Percentiles rank a stretch among this genome's conserved stretches.
Conservation (phyloP, 768 basidiomycete genomes). For the Lentinula lateritia region DNA sequence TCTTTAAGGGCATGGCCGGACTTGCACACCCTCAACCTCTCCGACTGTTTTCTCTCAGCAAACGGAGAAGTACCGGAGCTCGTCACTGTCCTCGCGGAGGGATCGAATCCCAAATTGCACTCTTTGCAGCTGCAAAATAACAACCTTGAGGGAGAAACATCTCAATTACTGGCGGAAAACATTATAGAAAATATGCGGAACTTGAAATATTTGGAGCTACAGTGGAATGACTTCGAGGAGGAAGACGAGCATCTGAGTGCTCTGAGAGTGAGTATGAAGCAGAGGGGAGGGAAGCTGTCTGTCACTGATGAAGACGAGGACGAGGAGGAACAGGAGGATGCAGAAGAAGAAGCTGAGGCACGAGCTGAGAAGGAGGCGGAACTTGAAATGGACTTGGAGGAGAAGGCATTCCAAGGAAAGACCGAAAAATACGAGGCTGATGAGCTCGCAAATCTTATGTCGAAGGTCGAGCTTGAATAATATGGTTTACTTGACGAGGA, state of each 20-base stretch:
- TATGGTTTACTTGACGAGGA: neutral
- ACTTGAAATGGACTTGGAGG: constrained; percentile 17
- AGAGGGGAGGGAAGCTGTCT: constrained; percentile 62
- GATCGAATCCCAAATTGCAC: constrained; percentile 70
- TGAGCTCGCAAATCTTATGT: constrained; percentile 60
- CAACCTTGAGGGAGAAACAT: constrained; percentile 71
- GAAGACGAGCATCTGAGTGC: constrained; percentile 59
- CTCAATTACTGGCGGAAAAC: constrained; percentile 60
- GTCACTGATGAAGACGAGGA: constrained; percentile 79
- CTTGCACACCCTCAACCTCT: constrained; percentile 78
- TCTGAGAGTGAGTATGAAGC: constrained; percentile 49
- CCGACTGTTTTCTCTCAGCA: constrained; percentile 83
- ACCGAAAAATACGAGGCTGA: constrained; percentile 34
- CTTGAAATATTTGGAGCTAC: constrained; percentile 73
- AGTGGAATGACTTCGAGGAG: constrained; percentile 87
- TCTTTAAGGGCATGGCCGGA: constrained; percentile 65
- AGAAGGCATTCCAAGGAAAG: constrained; percentile 22
- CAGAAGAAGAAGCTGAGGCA: constrained; percentile 41
- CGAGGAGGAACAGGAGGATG: constrained; percentile 78
- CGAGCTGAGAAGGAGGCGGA: constrained; percentile 23
- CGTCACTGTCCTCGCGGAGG: constrained; percentile 53
- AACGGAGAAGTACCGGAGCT: constrained; percentile 75
- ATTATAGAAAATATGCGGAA: constrained; percentile 53
- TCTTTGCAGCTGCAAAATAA: constrained; percentile 87
- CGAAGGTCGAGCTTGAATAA: constrained; percentile 50